Evolutionary conservation across 1,284 basidiomycete species (phyloP).

Genomic region (Irpex sp.): DNA sequence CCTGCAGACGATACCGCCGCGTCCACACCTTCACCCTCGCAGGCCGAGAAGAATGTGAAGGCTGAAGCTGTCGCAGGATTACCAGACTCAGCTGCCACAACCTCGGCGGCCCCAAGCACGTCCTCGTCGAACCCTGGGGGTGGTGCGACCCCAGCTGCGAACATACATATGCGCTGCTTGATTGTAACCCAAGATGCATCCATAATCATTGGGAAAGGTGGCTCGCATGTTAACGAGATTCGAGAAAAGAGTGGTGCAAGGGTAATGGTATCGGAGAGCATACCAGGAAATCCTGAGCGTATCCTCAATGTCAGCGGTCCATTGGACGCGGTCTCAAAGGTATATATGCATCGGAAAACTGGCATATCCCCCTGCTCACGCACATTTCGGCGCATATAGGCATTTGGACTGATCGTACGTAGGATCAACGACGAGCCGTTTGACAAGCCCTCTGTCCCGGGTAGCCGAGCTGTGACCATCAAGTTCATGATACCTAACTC

Average conservation of each 20-base stretch:
- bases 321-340: conserved; percentile 98
- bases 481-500: conserved; percentile 99
- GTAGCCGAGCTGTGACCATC: conserved; percentile 97
- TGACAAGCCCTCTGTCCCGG: conserved; percentile 95
- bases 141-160: conserved; percentile 51
- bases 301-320: conserved; percentile 97
- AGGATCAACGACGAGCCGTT: conserved; percentile 99
- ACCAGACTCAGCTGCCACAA: conserved; percentile 29
- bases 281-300: conserved; percentile 96
- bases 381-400: conserved; percentile 48
- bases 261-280: conserved; percentile 94
- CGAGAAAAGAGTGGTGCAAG: conserved; percentile 95
- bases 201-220: conserved; percentile 97
- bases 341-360: conserved; percentile 25
- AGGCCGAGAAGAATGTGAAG: conserved; percentile 21
- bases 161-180: conserved; percentile 91
- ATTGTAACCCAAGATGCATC: conserved; percentile 99
- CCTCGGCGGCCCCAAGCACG: conserved; percentile 42
- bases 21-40: conserved; percentile 48
- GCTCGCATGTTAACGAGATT: conserved; percentile 98
- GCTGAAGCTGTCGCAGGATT: conserved; percentile 18
- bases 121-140: conserved; percentile 21
- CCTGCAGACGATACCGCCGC: conserved; percentile 50
- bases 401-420: conserved; percentile 97
- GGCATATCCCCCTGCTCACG: background rate